These are phyloP conservation scores for Dictyostelium firmibasis DNA, from an alignment of 78 protist genomes.

Conservation along the genomic window DNA sequence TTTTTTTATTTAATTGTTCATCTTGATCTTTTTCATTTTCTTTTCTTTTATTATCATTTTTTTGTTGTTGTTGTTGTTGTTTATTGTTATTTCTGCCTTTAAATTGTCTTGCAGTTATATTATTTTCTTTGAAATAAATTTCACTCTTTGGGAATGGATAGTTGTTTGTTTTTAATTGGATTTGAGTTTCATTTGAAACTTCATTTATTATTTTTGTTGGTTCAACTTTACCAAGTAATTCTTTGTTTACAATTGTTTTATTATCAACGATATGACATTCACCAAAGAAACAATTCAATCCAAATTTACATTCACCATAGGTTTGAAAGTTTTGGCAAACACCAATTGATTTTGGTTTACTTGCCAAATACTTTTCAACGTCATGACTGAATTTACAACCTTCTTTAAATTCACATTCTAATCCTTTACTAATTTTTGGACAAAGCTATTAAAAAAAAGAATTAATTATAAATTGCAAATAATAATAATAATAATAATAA, in stretches of 20 bases:
- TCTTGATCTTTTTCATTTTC: background rate
- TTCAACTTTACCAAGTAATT: background rate
- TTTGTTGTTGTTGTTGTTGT: background rate
- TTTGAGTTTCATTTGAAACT: background rate
- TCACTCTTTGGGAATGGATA: constrained; percentile 5
- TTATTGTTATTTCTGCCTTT: background rate
- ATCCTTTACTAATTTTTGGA: background rate
- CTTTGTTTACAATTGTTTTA: background rate
- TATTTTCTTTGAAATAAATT: background rate
- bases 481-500: too few relatives aligned
- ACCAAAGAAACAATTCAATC: constrained; percentile 68
- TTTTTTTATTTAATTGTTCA: background rate
- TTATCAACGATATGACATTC: constrained; percentile 40
- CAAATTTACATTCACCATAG: constrained; percentile 75
- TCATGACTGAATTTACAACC: constrained; percentile 73
- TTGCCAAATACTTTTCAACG: constrained; percentile 15
- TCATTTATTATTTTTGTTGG: background rate
- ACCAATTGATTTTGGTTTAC: constrained; percentile 34
- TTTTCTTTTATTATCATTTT: background rate
- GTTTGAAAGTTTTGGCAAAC: constrained; percentile 45
- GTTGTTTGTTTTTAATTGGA: background rate
- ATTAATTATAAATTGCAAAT: too few relatives aligned
- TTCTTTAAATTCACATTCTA: constrained; percentile 13
- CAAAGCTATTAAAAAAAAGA: background rate
- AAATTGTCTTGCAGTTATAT: background rate